A percentile compares a stretch with the other conserved stretches of the same genome.
Evolutionary conservation across 2,329 filamentous ascomycete species (phyloP).

Genomic region (Aureobasidium sp.): DNA sequence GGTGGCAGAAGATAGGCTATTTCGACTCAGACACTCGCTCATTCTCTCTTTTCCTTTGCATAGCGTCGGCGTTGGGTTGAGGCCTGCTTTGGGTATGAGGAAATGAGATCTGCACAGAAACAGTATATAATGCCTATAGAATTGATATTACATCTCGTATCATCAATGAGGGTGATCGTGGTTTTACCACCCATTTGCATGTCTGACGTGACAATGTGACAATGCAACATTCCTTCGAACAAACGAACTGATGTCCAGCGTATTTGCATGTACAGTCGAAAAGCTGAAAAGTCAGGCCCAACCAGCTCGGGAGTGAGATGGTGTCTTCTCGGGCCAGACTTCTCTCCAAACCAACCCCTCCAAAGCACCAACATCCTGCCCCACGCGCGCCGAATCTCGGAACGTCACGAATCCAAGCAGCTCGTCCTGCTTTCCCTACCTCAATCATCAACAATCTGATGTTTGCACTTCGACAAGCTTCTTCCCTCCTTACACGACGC

Average conservation of each 20-base stretch:
- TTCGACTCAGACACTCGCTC: not conserved
- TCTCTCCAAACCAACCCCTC: conserved; percentile 5
- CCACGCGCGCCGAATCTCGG: not conserved
- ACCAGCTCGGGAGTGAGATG: not conserved
- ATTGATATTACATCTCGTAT: not conserved
- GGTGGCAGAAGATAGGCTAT: conserved; percentile 17
- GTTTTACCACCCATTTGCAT: not conserved
- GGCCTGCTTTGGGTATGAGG: not conserved
- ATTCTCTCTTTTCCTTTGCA: conserved; percentile 11
- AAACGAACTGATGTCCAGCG: no score
- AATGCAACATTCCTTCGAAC: no score
- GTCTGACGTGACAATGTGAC: not conserved
- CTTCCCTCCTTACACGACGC: not conserved
- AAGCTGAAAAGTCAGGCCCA: not conserved
- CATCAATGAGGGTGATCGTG: not conserved
- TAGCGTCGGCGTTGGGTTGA: conserved; percentile 15
- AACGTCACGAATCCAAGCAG: not conserved
- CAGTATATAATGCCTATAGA: not conserved
- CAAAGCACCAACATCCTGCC: not conserved
- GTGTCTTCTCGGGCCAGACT: not conserved
- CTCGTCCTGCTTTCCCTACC: not conserved
- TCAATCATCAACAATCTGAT: not conserved
- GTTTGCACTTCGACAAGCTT: not conserved
- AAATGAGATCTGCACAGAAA: not conserved
- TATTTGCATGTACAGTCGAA: no score